Evolutionary conservation across 495 filamentous ascomycete species (phyloP), one percentile per base, ranked within the genome.

Genomic region (Lophiotrema nucula): DNA sequence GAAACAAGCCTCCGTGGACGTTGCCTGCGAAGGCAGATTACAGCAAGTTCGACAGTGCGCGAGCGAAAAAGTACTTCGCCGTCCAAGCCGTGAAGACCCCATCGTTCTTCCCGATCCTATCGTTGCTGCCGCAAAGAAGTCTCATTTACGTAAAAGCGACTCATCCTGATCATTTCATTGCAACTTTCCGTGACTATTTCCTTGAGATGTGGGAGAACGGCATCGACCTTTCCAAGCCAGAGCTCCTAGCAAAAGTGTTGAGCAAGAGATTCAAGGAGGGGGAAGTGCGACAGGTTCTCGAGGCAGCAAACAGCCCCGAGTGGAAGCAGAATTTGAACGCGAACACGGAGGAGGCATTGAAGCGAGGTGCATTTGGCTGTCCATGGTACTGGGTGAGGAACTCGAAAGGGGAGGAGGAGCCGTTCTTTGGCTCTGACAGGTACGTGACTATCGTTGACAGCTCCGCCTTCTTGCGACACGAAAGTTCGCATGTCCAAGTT

Each of bases 391-490:
- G 82, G 79, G 87, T 84, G n/a, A 73, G 68, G n/a, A 81, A 88
- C 64, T 63, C 49, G 13, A 70, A 75, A 10, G 84, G 84, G 3
- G 66, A 73, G 47, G 75, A 73, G 48, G 83, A 88, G 72, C 83
- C 85, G 2, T 90, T 89, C 68, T 91, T 90, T 69, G 88, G 88
- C 1, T 89, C 86, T 70, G 88, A 90, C 72, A 75, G 87, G 73
- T 88, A 72, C 38, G 71, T 67, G n/a, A n/a, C n/a, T n/a, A n/a
- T 25, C 21, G n/a, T n/a, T n/a, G n/a, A n/a, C n/a, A n/a, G n/a
- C 1, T 1, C 5, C 1, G 10, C 11, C 19, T 41, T 8, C 31
- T 18, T 23, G 2, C 28, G 16, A 4, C 19, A 19, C 11, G n/a
- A n/a, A 38, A 19, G 16, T 15, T 11, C 41, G 19, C 11, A 44